phyloP scores from a whole-genome alignment of 176 grass and related monocot genomes.

The Oropetium thomaeum region DNA sequence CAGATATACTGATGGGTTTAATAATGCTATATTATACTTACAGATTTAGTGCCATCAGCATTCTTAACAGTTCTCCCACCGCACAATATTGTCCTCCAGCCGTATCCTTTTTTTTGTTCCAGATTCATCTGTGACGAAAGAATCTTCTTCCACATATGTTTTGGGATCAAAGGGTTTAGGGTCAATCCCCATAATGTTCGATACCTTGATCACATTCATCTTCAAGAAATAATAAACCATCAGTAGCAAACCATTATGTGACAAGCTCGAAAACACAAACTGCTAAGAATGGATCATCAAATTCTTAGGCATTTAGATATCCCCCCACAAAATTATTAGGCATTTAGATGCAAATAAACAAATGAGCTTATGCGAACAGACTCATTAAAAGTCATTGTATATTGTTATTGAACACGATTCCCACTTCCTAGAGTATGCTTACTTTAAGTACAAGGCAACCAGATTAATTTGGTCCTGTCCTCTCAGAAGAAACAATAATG shows the following conservation, averaged over 20 bases:
- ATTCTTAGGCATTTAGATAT: no score
- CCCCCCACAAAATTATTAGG: neutral
- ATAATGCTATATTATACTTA: conserved; percentile 49
- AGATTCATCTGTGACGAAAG: conserved; percentile 82
- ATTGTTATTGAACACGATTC: neutral
- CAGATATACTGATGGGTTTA: conserved; percentile 5
- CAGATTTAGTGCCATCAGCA: conserved; percentile 69
- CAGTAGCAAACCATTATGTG: neutral
- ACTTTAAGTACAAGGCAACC: conserved; percentile 7
- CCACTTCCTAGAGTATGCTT: neutral
- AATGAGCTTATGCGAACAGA: neutral
- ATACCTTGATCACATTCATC: conserved; percentile 98
- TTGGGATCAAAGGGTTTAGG: conserved; percentile 88
- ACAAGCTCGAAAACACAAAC: neutral
- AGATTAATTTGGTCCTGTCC: conserved; percentile 2
- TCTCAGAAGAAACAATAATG: conserved; percentile 7
- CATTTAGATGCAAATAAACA: neutral
- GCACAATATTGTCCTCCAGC: conserved; percentile 90
- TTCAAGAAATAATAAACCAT: conserved; percentile 50
- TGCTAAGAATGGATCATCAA: neutral
- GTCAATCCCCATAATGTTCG: conserved; percentile 97
- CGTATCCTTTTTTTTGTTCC: conserved; percentile 87
- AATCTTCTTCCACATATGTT: conserved; percentile 92
- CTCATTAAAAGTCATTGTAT: neutral
- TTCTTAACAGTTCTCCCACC: conserved; percentile 85